Base-by-base conservation (phyloP, 2,329 filamentous ascomycete species). In the Mollisia scopiformis region DNA sequence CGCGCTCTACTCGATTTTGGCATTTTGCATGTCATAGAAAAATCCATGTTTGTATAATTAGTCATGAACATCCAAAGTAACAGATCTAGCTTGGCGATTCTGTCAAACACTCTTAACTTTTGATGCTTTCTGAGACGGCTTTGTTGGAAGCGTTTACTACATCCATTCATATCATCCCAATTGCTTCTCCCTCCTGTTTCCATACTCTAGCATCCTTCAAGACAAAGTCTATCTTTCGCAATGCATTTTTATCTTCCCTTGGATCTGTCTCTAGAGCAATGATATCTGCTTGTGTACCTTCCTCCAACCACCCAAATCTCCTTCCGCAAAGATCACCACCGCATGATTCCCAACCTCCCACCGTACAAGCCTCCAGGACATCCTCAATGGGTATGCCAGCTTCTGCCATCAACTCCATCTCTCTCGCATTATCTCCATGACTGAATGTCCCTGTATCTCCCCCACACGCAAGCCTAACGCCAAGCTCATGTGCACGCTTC, bases 131-230 rank as follows among this genome's bases (percentile, higher is more conserved):
- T n/a, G 6, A 7, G 6, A 33, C 13, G 31, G 6, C 31, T 33
- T 33, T 13, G 13, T 7, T 13, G 6, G 31, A 6, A 13, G 31
- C 6, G 31, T 7, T 33, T 33, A 33, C 6, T 6, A 33, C 6
- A 7, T 14, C 33, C 13, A 2, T 27, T 46, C 49, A 57, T 7
- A 39, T 10, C 41, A 50, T 39, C 21, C 43, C 55, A 27, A 57
- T 23, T 10, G 43, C 55, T 13, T 6, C n/a, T n/a, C 55, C 55
- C 35, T 57, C 37, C 21, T 27, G 3, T 39, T 83, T 84, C 76
- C 80, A 84, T 8, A 84, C 73, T 52, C 68, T 75, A 1, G 76
- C 82, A 66, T 86, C 82, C 68, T 85, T 86, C 82, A 86, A 85
- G 19, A 85, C 83, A 68, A 84, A 84, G 55, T 69, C 74, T 0